Conservation (phyloP, 2,329 filamentous ascomycete species). For the Ceratocystis papillata region DNA sequence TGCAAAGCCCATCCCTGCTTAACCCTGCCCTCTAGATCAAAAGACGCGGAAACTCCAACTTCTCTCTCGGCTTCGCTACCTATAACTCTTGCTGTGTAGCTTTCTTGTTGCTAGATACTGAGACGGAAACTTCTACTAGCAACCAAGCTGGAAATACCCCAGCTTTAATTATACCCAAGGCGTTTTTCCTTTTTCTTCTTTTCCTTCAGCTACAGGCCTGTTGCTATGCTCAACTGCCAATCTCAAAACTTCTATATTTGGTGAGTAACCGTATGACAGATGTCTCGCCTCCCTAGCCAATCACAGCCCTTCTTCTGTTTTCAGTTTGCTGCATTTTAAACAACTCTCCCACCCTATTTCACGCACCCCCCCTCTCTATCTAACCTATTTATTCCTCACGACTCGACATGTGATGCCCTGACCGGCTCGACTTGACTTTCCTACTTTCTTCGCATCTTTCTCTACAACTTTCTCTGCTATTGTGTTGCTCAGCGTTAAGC, state of each 20-base stretch:
- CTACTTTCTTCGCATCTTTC: neutral
- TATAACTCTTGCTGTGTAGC: too few relatives aligned
- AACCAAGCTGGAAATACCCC: too few relatives aligned
- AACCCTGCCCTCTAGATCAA: too few relatives aligned
- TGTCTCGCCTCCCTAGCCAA: slow-evolving; percentile 2
- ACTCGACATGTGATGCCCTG: slow-evolving; percentile 4
- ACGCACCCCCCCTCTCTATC: neutral
- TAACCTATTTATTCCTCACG: neutral
- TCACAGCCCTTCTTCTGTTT: slow-evolving; percentile 11
- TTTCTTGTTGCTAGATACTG: too few relatives aligned
- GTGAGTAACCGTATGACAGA: slow-evolving; percentile 16
- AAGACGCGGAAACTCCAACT: too few relatives aligned
- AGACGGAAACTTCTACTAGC: too few relatives aligned
- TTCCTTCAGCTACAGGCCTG: neutral
- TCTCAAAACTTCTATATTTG: slow-evolving; percentile 10
- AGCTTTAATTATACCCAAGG: neutral
- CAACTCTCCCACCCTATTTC: neutral
- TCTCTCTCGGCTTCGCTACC: too few relatives aligned
- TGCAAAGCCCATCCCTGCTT: too few relatives aligned
- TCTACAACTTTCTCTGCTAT: neutral
- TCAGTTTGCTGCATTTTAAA: neutral
- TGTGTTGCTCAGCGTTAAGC: too few relatives aligned
- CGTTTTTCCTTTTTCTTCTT: neutral
- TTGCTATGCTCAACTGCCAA: slow-evolving; percentile 10
- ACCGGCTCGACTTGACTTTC: too few relatives aligned